phyloP scores from a whole-genome alignment of 768 basidiomycete genomes.

The Lentinula edodes region DNA sequence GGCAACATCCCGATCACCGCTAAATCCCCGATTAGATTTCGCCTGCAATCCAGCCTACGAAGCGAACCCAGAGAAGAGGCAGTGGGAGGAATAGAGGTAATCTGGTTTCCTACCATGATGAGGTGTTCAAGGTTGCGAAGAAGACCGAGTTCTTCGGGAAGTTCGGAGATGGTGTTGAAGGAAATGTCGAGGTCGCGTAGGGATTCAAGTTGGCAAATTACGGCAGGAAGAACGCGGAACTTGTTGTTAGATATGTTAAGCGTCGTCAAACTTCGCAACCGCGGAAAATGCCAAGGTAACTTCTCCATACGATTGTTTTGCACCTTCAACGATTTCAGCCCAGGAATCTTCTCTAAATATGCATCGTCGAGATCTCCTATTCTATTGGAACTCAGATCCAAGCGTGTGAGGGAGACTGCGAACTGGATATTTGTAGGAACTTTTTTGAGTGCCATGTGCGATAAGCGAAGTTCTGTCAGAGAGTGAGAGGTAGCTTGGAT shows the following conservation, averaged over 20 bases:
- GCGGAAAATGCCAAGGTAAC: conserved; percentile 81
- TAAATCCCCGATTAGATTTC: conserved; percentile 81
- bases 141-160: conserved; percentile 76
- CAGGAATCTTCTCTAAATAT: conserved; percentile 68
- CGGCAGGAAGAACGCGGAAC: conserved; percentile 68
- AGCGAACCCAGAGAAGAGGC: conserved; percentile 54
- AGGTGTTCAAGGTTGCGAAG: conserved; percentile 66
- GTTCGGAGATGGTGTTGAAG: conserved; percentile 81
- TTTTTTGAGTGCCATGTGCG: conserved; percentile 91
- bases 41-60: conserved; percentile 71
- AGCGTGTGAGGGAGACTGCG: conserved; percentile 63
- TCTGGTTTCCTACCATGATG: conserved; percentile 80
- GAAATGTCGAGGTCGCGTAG: conserved; percentile 89
- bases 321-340: conserved; percentile 61
- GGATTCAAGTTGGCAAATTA: conserved; percentile 66
- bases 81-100: conserved; percentile 64
- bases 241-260: conserved; percentile 97
- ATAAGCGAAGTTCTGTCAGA: conserved; percentile 80
- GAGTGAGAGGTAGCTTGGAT: conserved; percentile 74
- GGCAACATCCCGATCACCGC: conserved; percentile 64
- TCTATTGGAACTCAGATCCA: conserved; percentile 90
- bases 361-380: conserved; percentile 87
- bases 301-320: conserved; percentile 91
- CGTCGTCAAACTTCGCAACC: conserved; percentile 61
- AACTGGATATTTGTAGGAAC: conserved; percentile 82